Conservation (phyloP, 164 flowering plant species). For the Stephania yunnanensis region DNA sequence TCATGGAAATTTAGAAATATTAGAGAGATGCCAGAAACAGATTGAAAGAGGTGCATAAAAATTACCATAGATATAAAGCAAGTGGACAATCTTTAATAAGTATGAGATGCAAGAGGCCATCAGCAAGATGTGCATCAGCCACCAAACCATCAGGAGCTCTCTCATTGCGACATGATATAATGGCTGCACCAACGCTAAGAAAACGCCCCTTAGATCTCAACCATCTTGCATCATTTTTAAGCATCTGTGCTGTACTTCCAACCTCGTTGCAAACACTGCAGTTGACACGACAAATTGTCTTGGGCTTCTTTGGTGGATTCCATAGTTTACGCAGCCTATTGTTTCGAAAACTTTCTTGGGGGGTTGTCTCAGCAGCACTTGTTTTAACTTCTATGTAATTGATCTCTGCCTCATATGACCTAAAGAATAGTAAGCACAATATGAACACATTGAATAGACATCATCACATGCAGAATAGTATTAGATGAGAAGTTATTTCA, state of each 20-base stretch:
- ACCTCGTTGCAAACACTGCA: constrained; percentile 42
- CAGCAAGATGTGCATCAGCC: constrained; percentile 94
- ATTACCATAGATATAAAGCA: constrained; percentile 72
- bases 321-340: constrained; percentile 14
- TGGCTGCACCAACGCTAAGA: constrained; percentile 88
- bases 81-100: constrained; percentile 80
- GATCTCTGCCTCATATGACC: constrained; percentile 90
- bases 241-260: constrained; percentile 13
- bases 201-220: constrained; percentile 59
- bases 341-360: constrained; percentile 19
- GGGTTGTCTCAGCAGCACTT: constrained; percentile 21
- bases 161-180: constrained; percentile 86
- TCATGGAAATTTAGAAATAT: not conserved
- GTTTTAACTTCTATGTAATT: constrained; percentile 51
- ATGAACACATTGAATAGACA: not conserved
- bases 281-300: constrained; percentile 52
- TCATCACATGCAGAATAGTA: not conserved
- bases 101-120: constrained; percentile 82
- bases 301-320: constrained; percentile 28
- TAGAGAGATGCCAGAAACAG: not conserved
- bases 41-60: not conserved
- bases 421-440: constrained; percentile 18
- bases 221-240: constrained; percentile 44
- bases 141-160: constrained; percentile 95
- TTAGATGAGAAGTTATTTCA: not conserved